Evolutionary conservation across 1,284 basidiomycete genomes (phyloP).

Genomic region (Ustilago crameri): DNA sequence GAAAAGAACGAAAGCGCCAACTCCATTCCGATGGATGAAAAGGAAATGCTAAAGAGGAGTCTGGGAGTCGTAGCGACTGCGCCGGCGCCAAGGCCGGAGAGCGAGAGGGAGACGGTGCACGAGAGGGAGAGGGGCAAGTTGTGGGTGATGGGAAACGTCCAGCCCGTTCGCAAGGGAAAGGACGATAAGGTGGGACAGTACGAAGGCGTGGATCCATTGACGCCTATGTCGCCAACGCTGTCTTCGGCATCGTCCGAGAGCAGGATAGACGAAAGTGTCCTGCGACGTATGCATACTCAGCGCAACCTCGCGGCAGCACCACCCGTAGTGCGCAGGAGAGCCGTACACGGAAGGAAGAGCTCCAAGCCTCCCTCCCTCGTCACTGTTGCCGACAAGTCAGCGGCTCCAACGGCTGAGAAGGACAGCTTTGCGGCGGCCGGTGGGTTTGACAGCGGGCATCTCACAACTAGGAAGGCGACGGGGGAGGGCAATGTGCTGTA

Average conservation of each 20-base stretch:
- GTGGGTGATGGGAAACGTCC: slow-evolving; percentile 44
- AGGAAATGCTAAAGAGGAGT: slow-evolving; percentile 3
- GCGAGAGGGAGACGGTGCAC: slow-evolving; percentile 27
- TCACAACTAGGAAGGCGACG: neutral
- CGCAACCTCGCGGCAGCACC: neutral
- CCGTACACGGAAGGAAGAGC: slow-evolving; percentile 19
- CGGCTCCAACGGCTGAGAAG: slow-evolving; percentile 10
- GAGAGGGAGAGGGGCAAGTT: slow-evolving; percentile 34
- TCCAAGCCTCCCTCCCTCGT: slow-evolving; percentile 4
- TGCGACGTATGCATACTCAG: slow-evolving; percentile 11
- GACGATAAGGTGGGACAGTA: neutral
- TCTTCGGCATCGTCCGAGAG: slow-evolving; percentile 3
- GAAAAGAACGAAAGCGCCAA: slow-evolving; percentile 4
- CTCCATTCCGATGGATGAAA: slow-evolving; percentile 6
- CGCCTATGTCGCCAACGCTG: neutral
- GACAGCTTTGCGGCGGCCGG: slow-evolving; percentile 8
- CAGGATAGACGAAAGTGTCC: slow-evolving; percentile 12
- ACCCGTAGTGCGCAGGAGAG: neutral
- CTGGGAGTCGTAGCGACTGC: slow-evolving; percentile 17
- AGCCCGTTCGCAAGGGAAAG: neutral
- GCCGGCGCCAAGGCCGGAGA: slow-evolving; percentile 5
- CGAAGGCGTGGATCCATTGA: slow-evolving; percentile 1
- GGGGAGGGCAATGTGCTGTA: neutral
- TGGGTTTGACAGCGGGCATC: slow-evolving; percentile 1
- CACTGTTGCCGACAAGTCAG: neutral